A percentile compares a stretch with the other conserved stretches of the same genome.
phyloP scores from a whole-genome alignment of 2,329 filamentous ascomycete genomes.

The Aspergillus pseudoterreus region DNA sequence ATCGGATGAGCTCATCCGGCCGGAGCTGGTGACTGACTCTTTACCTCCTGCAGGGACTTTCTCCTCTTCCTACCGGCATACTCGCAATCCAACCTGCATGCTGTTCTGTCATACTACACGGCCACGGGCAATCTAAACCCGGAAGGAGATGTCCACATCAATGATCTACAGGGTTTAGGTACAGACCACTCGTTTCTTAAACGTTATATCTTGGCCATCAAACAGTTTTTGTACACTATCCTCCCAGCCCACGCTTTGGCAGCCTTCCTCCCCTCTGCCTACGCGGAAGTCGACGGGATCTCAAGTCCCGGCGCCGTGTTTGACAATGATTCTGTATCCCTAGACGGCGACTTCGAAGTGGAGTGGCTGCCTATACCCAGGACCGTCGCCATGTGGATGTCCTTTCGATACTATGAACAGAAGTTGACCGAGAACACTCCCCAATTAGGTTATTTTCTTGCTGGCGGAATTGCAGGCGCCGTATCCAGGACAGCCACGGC shows the following conservation, averaged over 20 bases:
- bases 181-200: conserved; percentile 48
- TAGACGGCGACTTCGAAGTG: conserved; percentile 36
- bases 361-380: conserved; percentile 41
- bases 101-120: conserved; percentile 86
- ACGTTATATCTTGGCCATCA: conserved; percentile 30
- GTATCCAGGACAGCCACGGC: conserved; percentile 94
- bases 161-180: conserved; percentile 94
- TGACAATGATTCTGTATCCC: conserved; percentile 26
- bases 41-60: conserved; percentile 65
- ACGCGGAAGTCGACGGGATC: conserved; percentile 28
- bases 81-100: conserved; percentile 61
- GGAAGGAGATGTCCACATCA: conserved; percentile 91
- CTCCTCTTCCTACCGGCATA: conserved; percentile 78
- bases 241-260: conserved; percentile 31
- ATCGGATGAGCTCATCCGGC: neutral
- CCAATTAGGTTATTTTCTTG: conserved; percentile 85
- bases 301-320: conserved; percentile 23
- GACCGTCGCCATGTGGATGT: conserved; percentile 43
- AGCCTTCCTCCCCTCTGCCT: conserved; percentile 28
- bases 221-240: conserved; percentile 33
- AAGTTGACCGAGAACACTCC: conserved; percentile 46
- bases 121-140: conserved; percentile 83
- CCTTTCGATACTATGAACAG: conserved; percentile 40
- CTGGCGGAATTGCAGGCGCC: conserved; percentile 89
- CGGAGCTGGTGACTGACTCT: conserved; percentile 9